phyloP scores from a whole-genome alignment of 2,329 filamentous ascomycete species.

The Fusarium heterosporum region DNA sequence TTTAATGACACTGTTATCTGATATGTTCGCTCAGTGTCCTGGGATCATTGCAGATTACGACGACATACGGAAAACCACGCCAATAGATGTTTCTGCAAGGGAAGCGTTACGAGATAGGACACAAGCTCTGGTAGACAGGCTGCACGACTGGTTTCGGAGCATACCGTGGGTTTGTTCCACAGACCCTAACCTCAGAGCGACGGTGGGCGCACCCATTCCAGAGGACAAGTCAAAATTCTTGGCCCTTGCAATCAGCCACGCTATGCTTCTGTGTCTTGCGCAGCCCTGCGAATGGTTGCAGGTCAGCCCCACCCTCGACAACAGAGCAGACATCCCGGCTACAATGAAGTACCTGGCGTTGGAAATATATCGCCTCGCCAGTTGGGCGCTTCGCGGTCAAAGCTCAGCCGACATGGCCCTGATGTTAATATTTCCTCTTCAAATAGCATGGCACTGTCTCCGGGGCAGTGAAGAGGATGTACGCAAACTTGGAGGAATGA shows the following conservation, averaged over 20 bases:
- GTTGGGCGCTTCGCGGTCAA: neutral
- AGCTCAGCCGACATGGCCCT: slow-evolving; percentile 5
- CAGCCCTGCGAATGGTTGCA: slow-evolving; percentile 16
- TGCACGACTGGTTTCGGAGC: slow-evolving; percentile 8
- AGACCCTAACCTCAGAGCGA: neutral
- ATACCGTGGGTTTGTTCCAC: slow-evolving; percentile 10
- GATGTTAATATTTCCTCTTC: slow-evolving; percentile 21
- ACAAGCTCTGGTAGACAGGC: neutral
- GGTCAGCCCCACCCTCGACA: neutral
- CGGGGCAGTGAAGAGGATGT: slow-evolving; percentile 2
- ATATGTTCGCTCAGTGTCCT: slow-evolving; percentile 16
- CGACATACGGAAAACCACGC: neutral
- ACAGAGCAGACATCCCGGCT: neutral
- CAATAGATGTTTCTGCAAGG: neutral
- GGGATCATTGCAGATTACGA: slow-evolving; percentile 15
- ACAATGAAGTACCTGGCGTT: neutral
- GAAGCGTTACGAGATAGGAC: neutral
- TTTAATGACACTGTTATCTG: slow-evolving; percentile 12
- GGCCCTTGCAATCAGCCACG: slow-evolving; percentile 13
- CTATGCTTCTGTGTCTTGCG: slow-evolving; percentile 15
- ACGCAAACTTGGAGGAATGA: neutral
- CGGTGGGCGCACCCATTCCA: neutral
- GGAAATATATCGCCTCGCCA: slow-evolving; percentile 23
- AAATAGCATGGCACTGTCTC: slow-evolving; percentile 26
- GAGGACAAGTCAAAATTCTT: slow-evolving; percentile 12